A percentile compares a stretch with the other conserved stretches of the same genome.
Evolutionary conservation across 208 protist genomes (phyloP).

Genomic region (Crithidia bombi): DNA sequence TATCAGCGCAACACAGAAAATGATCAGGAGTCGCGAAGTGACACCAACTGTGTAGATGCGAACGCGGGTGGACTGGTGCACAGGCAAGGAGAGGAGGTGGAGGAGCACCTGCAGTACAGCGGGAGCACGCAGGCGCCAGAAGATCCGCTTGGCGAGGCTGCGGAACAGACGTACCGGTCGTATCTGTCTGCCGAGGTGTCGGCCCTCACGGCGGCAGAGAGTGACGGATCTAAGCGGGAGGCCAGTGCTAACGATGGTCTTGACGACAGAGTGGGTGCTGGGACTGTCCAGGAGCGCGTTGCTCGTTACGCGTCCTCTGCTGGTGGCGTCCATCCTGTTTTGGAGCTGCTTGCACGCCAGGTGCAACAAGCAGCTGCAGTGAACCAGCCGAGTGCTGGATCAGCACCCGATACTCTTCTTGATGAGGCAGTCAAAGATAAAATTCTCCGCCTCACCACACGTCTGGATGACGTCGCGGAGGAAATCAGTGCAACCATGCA

Average conservation of each 20-base stretch:
- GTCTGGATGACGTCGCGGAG: constrained; percentile 16
- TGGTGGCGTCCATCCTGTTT: constrained; percentile 1
- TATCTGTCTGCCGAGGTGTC: constrained; percentile 32
- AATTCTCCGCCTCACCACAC: constrained; percentile 2
- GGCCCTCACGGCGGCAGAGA: constrained; percentile 18
- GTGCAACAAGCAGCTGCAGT: constrained; percentile 5
- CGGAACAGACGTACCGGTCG: not conserved
- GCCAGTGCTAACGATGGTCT: no score
- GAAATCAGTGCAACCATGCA: constrained; percentile 17
- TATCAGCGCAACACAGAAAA: not conserved
- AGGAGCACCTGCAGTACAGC: constrained; percentile 10
- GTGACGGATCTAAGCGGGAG: not conserved
- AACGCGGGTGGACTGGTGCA: no score
- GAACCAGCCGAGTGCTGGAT: not conserved
- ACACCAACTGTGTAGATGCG: no score
- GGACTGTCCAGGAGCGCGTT: no score
- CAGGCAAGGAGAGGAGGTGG: not conserved
- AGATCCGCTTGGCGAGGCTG: not conserved
- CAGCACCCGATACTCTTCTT: not conserved
- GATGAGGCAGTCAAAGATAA: not conserved
- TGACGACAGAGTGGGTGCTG: no score
- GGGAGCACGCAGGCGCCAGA: constrained; percentile 26
- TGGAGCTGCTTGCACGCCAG: constrained; percentile 9
- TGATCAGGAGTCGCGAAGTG: not conserved
- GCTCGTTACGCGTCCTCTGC: not conserved